Percentiles rank a stretch among this genome's conserved stretches.
Conservation (phyloP, 352 stramenopile genomes). For the Phytopythium montanum region DNA sequence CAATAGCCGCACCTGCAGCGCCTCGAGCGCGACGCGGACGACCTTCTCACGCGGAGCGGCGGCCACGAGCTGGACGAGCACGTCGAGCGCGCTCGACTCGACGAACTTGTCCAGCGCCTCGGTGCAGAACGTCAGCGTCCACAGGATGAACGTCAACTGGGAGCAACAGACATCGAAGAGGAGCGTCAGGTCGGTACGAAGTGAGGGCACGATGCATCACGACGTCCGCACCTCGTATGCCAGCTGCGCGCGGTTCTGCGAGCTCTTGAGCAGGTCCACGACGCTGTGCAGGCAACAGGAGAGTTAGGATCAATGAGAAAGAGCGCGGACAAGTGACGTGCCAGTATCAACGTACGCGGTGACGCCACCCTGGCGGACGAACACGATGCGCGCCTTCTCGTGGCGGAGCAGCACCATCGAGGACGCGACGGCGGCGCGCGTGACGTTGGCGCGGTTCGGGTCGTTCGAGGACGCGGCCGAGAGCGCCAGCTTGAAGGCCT, state of each 20-base stretch:
- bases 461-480: constrained; percentile 55
- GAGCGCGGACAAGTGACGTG: not conserved
- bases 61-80: constrained; percentile 80
- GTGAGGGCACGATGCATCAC: not conserved
- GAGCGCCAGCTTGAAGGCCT: constrained; percentile 62
- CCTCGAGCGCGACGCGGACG: constrained; percentile 92
- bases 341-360: constrained; percentile 58
- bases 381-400: constrained; percentile 86
- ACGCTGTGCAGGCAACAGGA: constrained; percentile 25
- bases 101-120: constrained; percentile 82
- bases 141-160: constrained; percentile 95
- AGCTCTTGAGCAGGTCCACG: constrained; percentile 72
- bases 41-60: constrained; percentile 97
- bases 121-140: constrained; percentile 93
- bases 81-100: constrained; percentile 54
- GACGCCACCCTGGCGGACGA: constrained; percentile 90
- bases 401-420: constrained; percentile 92
- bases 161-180: not conserved
- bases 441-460: constrained; percentile 66
- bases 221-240: constrained; percentile 83
- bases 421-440: constrained; percentile 84
- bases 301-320: not conserved
- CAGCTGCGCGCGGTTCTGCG: constrained; percentile 90
- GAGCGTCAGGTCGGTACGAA: not conserved
- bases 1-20: constrained; percentile 63